Evolutionary conservation across 73 alveolate genomes (phyloP), one percentile per base, ranked within the genome.

Genomic region (Loxodes magnus): DNA sequence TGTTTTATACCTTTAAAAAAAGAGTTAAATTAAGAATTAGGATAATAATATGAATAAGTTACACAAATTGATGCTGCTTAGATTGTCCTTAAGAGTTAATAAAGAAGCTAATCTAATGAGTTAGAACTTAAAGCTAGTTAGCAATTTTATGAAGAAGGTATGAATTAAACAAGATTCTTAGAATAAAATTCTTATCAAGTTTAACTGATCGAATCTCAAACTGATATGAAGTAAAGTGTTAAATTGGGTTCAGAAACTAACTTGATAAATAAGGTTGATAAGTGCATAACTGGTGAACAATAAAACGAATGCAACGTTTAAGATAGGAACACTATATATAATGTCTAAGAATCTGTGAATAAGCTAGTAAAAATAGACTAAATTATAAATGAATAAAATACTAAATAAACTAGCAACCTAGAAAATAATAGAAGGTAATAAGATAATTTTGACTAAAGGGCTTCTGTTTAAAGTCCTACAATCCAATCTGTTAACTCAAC

Each of bases 351-450:
- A 38, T 56, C 67, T 30, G 64, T 41, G 25, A 48, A 51, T 23
- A 27, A 33, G 10, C 46, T 35, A 41, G 34, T 50, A 26, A 20
- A 27, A 33, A 67, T 81, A n/a, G 97, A 89, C 26, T 86, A 74
- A 76, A 62, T 90, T 43, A 57, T 76, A 0, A 76, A 64, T 51
- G 70, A 52, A 15, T 69, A 51, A 2, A 77, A 71, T 5, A 94
- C 90, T 35, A 44, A 38, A 5, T 66, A 80, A 48, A 48, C 42
- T 9, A 92, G 81, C 42, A 70, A 56, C 7, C 60, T 58, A 23
- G 77, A 49, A 4, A 60, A 55, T 38, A 81, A 43, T 61, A 64
- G 73, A 34, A 94, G 97, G 6, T 86, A 94, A 94, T 38, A 67
- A 5, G 48, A 55, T 12, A 64, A 64, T 43, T 86, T 59, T 36